These are phyloP conservation scores for Neofusicoccum sp. DNA, from an alignment of 2,329 filamentous ascomycete genomes.

Conservation along the genomic window DNA sequence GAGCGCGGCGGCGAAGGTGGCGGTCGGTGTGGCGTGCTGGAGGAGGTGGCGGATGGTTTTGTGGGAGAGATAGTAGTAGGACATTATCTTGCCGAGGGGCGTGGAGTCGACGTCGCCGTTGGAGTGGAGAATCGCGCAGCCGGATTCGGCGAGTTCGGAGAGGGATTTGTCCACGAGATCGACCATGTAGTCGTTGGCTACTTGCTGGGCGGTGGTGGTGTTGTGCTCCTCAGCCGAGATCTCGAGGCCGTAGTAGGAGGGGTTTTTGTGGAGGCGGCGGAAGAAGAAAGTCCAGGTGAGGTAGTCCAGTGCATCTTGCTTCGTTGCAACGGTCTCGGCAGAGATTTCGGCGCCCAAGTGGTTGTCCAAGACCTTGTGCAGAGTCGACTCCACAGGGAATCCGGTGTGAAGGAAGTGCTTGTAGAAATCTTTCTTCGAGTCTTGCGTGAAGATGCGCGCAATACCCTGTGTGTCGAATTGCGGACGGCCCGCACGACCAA, in stretches of 20 bases:
- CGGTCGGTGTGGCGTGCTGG: constrained; percentile 69
- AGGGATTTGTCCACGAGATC: constrained; percentile 87
- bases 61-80: constrained; percentile 95
- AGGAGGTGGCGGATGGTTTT: constrained; percentile 86
- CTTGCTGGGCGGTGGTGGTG: constrained; percentile 76
- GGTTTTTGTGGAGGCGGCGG: constrained; percentile 93
- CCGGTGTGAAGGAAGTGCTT: constrained; percentile 98
- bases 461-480: constrained; percentile 97
- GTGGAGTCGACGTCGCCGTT: constrained; percentile 91
- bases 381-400: constrained; percentile 92
- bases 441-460: constrained; percentile 94
- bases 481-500: constrained; percentile 89
- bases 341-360: constrained; percentile 94
- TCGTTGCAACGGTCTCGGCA: constrained; percentile 85
- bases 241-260: constrained; percentile 94
- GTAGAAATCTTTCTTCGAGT: constrained; percentile 98
- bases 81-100: constrained; percentile 96
- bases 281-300: constrained; percentile 99
- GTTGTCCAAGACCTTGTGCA: constrained; percentile 96
- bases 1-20: constrained; percentile 77
- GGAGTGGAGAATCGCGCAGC: constrained; percentile 76
- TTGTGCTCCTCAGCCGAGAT: constrained; percentile 92
- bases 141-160: constrained; percentile 75
- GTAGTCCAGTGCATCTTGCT: constrained; percentile 96
- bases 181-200: constrained; percentile 94